Evolutionary conservation across 2,329 filamentous ascomycete genomes (phyloP), one percentile per base, ranked within the genome.

Genomic region (Helminthosporium solani): DNA sequence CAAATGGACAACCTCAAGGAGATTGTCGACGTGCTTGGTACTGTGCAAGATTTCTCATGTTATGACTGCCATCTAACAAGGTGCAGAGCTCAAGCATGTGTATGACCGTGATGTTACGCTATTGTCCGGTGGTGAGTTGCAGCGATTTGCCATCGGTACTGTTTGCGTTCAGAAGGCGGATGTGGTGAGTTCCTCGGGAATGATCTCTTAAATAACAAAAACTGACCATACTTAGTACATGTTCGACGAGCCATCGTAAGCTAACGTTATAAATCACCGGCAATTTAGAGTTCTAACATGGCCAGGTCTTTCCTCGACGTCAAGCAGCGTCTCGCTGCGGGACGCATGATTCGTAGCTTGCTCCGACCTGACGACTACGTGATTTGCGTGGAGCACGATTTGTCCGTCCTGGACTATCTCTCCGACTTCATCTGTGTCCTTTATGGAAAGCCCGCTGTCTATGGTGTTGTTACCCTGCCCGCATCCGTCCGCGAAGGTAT

Each of bases 301-400:
- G 28, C 9, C 15, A 35, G 50, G 46, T 99, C 94, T 30, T 99
- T 96, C 74, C 83, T 99, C 47, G 95, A 99, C 87, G 94, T 99
- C 69, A 97, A 97, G 82, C 94, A 99, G 76, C 88, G 94, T 85
- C 78, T 99, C 58, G 88, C 87, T 59, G 94, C 95, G 53, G 92
- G 90, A 61, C 84, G 87, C 61, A 88, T 95, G 60, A 97, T 99
- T 63, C 90, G 94, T 57, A 91, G 89, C 54, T 84, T 99, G 40
- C 82, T 96, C 44, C 83, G 88, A 38, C 84, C 90, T 37, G 83
- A 96, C 62, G 89, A 95, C 76, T 99, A 97, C 69, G 88, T 99
- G 65, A 97, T 99, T 62, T 92, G 96, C 53, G 94, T 99, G 63
- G 94, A 99, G 81, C 94, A 99, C 84, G 94, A 99, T 83, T 79